phyloP scores from a whole-genome alignment of 768 basidiomycete genomes.

The Scleroderma citrinum region DNA sequence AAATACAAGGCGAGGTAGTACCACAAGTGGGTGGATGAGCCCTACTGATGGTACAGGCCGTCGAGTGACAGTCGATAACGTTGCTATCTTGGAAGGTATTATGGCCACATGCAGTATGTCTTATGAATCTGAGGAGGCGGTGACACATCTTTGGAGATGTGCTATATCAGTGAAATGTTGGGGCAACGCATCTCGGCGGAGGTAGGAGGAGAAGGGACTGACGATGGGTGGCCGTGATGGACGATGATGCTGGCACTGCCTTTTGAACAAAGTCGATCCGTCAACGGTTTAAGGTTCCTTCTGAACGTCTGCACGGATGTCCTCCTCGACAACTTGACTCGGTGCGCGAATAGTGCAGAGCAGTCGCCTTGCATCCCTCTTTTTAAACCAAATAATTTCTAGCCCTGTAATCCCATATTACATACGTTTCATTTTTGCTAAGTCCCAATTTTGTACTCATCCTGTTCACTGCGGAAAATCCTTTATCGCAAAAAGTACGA shows the following conservation, averaged over 20 bases:
- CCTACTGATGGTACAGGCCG: conserved; percentile 41
- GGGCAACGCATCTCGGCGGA: conserved; percentile 43
- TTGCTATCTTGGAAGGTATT: conserved; percentile 38
- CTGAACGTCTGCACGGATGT: not conserved
- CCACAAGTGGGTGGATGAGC: conserved; percentile 48
- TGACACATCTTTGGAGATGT: conserved; percentile 50
- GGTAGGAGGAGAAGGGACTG: conserved; percentile 36
- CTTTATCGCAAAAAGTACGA: conserved; percentile 10
- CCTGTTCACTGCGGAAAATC: conserved; percentile 2
- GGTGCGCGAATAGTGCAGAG: not conserved
- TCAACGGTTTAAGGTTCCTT: not conserved
- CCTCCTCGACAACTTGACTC: not conserved
- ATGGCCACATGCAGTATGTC: conserved; percentile 51
- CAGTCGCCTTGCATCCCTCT: not conserved
- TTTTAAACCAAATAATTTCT: conserved; percentile 6
- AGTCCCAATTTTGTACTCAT: conserved; percentile 7
- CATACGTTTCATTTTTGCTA: conserved; percentile 10
- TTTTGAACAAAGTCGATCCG: conserved; percentile 3
- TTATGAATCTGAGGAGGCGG: conserved; percentile 49
- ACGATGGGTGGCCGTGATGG: conserved; percentile 1
- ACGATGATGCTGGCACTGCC: conserved; percentile 9
- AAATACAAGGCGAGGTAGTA: conserved; percentile 38
- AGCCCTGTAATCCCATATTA: conserved; percentile 11
- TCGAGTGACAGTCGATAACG: conserved; percentile 48
- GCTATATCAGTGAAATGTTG: conserved; percentile 7